Conservation (phyloP, 257 asterid genomes). For the Buddleja alternifolia region DNA sequence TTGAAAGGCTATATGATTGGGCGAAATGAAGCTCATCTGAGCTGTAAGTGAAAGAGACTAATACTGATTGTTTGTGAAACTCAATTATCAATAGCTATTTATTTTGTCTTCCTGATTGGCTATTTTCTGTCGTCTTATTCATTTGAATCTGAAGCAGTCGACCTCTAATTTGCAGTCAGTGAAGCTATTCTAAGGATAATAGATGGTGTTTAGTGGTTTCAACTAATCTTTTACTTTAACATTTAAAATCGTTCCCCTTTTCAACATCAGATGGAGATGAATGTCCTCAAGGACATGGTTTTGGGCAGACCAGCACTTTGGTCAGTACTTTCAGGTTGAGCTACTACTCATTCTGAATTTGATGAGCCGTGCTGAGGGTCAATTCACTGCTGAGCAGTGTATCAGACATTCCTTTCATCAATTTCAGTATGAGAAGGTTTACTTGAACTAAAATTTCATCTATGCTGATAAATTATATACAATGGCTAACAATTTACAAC, state of each 20-base stretch:
- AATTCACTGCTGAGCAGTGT: constrained; percentile 97
- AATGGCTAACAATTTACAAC: constrained; percentile 32
- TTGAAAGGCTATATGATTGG: background rate
- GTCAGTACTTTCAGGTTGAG: constrained; percentile 97
- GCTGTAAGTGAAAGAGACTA: background rate
- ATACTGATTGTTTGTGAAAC: background rate
- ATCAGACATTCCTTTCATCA: constrained; percentile 92
- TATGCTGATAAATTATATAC: constrained; percentile 16
- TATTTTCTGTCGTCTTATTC: constrained; percentile 2
- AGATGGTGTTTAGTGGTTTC: constrained; percentile 1
- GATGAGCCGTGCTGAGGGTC: constrained; percentile 99
- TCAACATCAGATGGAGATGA: constrained; percentile 87
- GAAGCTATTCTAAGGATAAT: constrained; percentile 13
- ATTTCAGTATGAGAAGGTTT: constrained; percentile 96
- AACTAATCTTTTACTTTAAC: background rate
- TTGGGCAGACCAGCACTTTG: constrained; percentile 96
- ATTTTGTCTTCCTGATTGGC: constrained; percentile 8
- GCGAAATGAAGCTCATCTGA: background rate
- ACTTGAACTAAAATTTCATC: constrained; percentile 21
- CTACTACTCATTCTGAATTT: constrained; percentile 90
- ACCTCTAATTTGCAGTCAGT: constrained; percentile 10
- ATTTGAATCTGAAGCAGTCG: constrained; percentile 2
- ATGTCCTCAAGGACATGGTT: constrained; percentile 91
- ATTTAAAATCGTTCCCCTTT: constrained; percentile 16
- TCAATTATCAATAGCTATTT: background rate